These are phyloP conservation scores for Cryptosporidium baileyi DNA, from an alignment of 169 alveolate species.

Conservation along the genomic window DNA sequence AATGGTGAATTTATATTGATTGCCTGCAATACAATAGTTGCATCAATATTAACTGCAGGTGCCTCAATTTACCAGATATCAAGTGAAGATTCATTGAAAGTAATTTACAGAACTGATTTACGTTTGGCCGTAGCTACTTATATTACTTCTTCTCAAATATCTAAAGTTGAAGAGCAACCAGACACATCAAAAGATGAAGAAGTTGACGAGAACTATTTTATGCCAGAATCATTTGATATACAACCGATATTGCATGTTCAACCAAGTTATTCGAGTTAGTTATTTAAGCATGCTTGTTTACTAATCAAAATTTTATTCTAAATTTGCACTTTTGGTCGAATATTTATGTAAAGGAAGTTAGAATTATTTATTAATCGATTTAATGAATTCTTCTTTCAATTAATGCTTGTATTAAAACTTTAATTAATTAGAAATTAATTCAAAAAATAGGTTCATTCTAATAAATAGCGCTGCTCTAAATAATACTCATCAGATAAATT, in stretches of 20 bases:
- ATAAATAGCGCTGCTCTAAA: too few species aligned
- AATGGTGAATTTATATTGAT: slow-evolving; percentile 16
- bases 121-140: slow-evolving; percentile 60
- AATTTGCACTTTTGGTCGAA: too few species aligned
- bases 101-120: slow-evolving; percentile 49
- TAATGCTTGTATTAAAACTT: too few species aligned
- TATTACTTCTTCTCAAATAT: slow-evolving; percentile 24
- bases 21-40: slow-evolving; percentile 34
- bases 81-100: slow-evolving; percentile 7
- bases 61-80: slow-evolving; percentile 54
- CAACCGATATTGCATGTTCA: slow-evolving; percentile 38
- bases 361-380: too few species aligned
- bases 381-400: too few species aligned
- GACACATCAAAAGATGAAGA: slow-evolving; percentile 52
- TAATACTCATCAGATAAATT: too few species aligned
- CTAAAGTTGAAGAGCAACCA: slow-evolving; percentile 49
- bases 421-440: too few species aligned
- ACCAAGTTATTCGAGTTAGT: background rate
- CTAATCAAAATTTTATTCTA: too few species aligned
- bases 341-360: too few species aligned
- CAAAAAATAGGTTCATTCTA: too few species aligned
- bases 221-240: slow-evolving; percentile 28
- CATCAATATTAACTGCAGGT: slow-evolving; percentile 23
- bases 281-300: too few species aligned
- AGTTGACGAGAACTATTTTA: background rate